phyloP scores from a whole-genome alignment of 495 filamentous ascomycete genomes.

The Aspergillus kassunensis region DNA sequence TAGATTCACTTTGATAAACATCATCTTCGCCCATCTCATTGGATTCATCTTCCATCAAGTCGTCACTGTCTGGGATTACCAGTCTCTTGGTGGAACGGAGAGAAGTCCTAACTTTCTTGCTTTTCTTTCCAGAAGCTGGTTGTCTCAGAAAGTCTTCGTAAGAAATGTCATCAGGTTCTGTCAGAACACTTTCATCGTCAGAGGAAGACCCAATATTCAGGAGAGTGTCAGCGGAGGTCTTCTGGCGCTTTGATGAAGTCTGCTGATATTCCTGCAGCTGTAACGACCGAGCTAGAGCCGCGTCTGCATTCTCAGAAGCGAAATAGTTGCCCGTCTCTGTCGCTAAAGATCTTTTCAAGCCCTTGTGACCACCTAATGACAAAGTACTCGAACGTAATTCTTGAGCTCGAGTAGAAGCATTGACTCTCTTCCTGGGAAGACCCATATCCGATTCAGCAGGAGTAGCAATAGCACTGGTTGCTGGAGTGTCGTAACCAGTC shows the following conservation, averaged over 20 bases:
- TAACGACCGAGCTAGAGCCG: conserved; percentile 52
- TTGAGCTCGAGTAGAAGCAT: conserved; percentile 37
- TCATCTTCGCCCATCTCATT: conserved; percentile 3
- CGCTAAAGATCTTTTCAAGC: conserved; percentile 32
- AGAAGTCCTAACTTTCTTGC: conserved; percentile 16
- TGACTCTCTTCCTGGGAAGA: conserved; percentile 28
- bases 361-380: conserved; percentile 26
- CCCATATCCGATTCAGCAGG: conserved; percentile 42
- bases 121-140: conserved; percentile 15
- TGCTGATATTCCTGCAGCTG: conserved; percentile 60
- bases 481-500: conserved; percentile 68
- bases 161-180: conserved; percentile 20
- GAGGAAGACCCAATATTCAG: conserved; percentile 9
- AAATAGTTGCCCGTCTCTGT: conserved; percentile 26
- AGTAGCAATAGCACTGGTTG: conserved; percentile 66
- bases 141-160: conserved; percentile 10
- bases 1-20: conserved; percentile 9
- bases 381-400: conserved; percentile 39
- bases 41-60: conserved; percentile 9
- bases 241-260: conserved; percentile 23
- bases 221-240: conserved; percentile 13
- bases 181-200: conserved; percentile 13
- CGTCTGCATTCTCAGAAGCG: conserved; percentile 44
- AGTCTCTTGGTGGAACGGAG: conserved; percentile 1
- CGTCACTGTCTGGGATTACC: conserved; percentile 8